Evolutionary conservation across 441 rosid genomes (phyloP).

Genomic region (Metrosideros polymorpha): DNA sequence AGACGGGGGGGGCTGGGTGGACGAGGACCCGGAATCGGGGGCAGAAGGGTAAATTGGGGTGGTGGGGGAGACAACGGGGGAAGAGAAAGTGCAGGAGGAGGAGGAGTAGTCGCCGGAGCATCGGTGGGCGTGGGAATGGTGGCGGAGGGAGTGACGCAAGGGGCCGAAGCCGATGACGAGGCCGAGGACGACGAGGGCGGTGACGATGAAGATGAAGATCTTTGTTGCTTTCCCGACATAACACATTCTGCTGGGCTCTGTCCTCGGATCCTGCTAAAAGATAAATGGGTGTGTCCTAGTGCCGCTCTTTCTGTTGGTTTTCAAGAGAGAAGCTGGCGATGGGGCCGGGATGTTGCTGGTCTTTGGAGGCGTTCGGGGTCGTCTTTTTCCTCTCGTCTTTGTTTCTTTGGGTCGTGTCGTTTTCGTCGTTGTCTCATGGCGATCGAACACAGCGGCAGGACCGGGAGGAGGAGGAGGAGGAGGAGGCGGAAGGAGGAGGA

Average conservation of each 20-base stretch:
- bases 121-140: slow-evolving; percentile 17
- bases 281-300: no score
- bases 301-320: no score
- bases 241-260: slow-evolving; percentile 25
- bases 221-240: slow-evolving; percentile 91
- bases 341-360: not conserved
- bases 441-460: not conserved
- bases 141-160: slow-evolving; percentile 32
- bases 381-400: not conserved
- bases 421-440: slow-evolving; percentile 23
- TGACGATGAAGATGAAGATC: slow-evolving; percentile 88
- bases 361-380: not conserved
- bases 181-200: slow-evolving; percentile 56
- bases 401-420: not conserved
- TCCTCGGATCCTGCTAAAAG: not conserved
- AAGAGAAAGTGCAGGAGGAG: slow-evolving; percentile 11
- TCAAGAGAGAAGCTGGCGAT: not conserved
- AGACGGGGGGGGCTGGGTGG: not conserved
- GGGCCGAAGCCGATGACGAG: slow-evolving; percentile 59
- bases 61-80: slow-evolving; percentile 21
- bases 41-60: slow-evolving; percentile 9
- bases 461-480: not conserved
- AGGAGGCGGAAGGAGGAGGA: not conserved
- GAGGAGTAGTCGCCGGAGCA: slow-evolving; percentile 51
- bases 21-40: not conserved